A percentile compares a stretch with the other conserved stretches of the same genome.
Evolutionary conservation across 2,329 filamentous ascomycete genomes (phyloP).

Genomic region (Boeremia lycopersici): DNA sequence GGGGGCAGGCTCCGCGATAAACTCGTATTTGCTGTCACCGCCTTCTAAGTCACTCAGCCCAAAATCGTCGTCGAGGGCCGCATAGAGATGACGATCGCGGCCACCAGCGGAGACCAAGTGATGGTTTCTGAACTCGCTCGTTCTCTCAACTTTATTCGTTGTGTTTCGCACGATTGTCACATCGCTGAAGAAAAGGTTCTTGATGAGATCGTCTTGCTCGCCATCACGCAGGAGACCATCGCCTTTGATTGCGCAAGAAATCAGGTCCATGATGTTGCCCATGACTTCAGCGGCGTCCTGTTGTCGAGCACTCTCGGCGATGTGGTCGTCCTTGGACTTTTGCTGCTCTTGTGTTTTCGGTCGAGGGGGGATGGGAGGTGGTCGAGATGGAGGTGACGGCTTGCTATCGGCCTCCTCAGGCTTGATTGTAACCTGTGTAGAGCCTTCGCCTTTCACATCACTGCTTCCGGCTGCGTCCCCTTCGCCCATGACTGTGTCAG

Average conservation of each 20-base stretch:
- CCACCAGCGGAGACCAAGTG: conserved; percentile 65
- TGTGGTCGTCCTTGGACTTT: conserved; percentile 51
- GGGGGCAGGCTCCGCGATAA: conserved; percentile 71
- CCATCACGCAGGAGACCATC: conserved; percentile 69
- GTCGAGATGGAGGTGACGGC: conserved; percentile 51
- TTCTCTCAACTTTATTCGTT: conserved; percentile 51
- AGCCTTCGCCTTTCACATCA: conserved; percentile 25
- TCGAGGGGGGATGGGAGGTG: conserved; percentile 66
- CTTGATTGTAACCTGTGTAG: conserved; percentile 28
- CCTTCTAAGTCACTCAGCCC: conserved; percentile 73
- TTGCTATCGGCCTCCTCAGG: conserved; percentile 26
- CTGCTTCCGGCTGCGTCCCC: conserved; percentile 11
- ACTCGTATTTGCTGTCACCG: conserved; percentile 38
- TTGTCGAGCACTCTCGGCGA: conserved; percentile 69
- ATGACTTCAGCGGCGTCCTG: conserved; percentile 97
- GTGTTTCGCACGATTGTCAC: conserved; percentile 52
- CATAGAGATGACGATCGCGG: conserved; percentile 72
- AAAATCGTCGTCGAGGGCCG: conserved; percentile 84
- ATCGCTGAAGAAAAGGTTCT: conserved; percentile 54
- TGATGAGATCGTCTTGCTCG: conserved; percentile 81
- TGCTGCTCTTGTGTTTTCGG: conserved; percentile 39
- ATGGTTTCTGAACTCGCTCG: conserved; percentile 66
- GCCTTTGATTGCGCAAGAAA: conserved; percentile 85
- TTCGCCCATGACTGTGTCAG: conserved; percentile 36
- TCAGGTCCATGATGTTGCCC: conserved; percentile 85